Evolutionary conservation across 345 rosid species (phyloP), one percentile per base, ranked within the genome.

Genomic region (Acer saccharum): DNA sequence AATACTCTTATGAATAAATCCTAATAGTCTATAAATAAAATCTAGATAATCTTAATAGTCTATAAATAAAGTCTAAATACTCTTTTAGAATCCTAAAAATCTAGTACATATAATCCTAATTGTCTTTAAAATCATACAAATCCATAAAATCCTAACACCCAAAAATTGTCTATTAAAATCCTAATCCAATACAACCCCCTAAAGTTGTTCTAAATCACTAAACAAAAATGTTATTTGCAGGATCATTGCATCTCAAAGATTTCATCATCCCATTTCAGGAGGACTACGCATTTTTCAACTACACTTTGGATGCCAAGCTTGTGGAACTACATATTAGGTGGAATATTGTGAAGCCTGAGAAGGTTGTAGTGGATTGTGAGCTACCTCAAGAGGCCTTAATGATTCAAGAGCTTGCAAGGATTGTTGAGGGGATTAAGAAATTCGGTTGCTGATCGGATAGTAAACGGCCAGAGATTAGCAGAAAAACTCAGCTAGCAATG

Each of bases 341-440:
- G 97, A 89, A 81, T 54, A 71, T 32, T 32, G 39, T 80, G 60
- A 85, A 74, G 79, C 93, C 97, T 21, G 84, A 87, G 81, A 79
- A 69, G 68, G 86, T 84, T 35, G 78, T 65, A 0, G 85, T 88
- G 35, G 57, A 58, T 50, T 77, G 83, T 23, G 78, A 77, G 65
- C 74, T 86, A 62, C 88, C 97, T 0, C 95, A 91, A 72, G 97
- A 93, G 84, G 90, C 83, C 41, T 77, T 77, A 85, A 88, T 93
- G 95, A 76, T 91, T 48, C 77, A 67, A 70, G 91, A 88, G 79
- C 78, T 90, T 23, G 79, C 85, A 1, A 70, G 78, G 66, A 81
- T 89, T 65, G 90, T 86, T 35, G 69, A 65, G 55, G 87, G 84
- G 11, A 81, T 87, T 66, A 80, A 69, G 10, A 21, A 58, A 13